Conservation (phyloP, 2,329 filamentous ascomycete genomes). For the Epichloe brachyelytri region DNA sequence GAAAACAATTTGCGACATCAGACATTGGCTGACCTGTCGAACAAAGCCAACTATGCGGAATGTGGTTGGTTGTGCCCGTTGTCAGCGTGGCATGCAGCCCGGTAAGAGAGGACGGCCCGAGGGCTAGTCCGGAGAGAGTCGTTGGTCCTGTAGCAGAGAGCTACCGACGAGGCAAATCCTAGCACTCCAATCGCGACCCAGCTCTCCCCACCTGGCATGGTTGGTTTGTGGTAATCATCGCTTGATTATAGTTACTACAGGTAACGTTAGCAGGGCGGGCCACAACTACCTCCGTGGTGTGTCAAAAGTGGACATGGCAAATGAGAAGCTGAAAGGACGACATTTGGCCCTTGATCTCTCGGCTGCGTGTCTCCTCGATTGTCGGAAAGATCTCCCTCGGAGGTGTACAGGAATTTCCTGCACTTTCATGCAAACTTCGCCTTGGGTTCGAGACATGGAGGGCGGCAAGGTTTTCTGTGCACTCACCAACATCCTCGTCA, state of each 20-base stretch:
- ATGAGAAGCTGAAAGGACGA: not conserved
- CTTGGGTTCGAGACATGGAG: not conserved
- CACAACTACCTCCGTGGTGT: not conserved
- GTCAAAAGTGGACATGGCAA: not conserved
- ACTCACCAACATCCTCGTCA: slow-evolving; percentile 92
- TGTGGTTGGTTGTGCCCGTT: not conserved
- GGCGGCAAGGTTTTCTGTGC: not conserved
- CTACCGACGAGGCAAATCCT: not conserved
- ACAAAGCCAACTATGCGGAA: not conserved
- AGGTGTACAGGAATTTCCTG: not conserved
- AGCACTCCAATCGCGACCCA: slow-evolving; percentile 5
- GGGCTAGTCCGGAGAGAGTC: not conserved
- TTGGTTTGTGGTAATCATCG: slow-evolving; percentile 31
- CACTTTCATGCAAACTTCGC: not conserved
- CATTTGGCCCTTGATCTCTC: not conserved
- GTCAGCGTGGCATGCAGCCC: not conserved
- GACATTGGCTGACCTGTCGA: not conserved
- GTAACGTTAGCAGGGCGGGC: slow-evolving; percentile 6
- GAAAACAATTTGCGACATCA: not conserved
- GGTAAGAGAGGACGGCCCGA: not conserved
- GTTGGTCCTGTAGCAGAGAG: not conserved
- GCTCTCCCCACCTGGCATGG: not conserved
- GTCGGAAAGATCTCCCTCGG: not conserved
- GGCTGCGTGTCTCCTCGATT: not conserved
- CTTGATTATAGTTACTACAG: slow-evolving; percentile 48